Percentiles rank a stretch among this genome's conserved stretches.
These are phyloP conservation scores for Monosporascus cannonballus DNA, from an alignment of 2,329 filamentous ascomycete species.

Conservation along the genomic window DNA sequence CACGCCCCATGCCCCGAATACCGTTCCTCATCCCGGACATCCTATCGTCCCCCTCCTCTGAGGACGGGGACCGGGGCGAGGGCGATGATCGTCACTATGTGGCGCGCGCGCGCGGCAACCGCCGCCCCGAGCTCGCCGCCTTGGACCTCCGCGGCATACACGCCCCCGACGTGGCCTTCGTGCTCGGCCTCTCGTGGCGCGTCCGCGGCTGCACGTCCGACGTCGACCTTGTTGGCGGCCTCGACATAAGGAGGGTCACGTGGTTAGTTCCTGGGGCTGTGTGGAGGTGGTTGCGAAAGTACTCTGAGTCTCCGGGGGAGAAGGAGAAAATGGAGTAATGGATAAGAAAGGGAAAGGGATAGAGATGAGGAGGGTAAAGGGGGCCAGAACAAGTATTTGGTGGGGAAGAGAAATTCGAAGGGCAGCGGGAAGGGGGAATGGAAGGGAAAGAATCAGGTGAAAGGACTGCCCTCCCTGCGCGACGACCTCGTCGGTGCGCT, in stretches of 20 bases:
- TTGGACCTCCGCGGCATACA: not conserved
- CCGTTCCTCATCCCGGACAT: not conserved
- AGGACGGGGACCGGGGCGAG: not conserved
- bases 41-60: not conserved
- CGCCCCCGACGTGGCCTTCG: constrained; percentile 10
- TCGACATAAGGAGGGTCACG: constrained; percentile 9
- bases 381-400: not conserved
- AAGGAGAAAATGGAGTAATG: not conserved
- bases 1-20: not conserved
- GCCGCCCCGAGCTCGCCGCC: not conserved
- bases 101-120: not conserved
- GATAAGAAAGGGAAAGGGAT: too few relatives aligned
- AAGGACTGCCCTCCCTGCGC: not conserved
- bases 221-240: constrained; percentile 14
- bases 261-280: constrained; percentile 1
- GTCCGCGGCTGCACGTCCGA: constrained; percentile 9
- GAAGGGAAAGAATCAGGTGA: not conserved
- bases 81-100: not conserved
- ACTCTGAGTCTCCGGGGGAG: not conserved
- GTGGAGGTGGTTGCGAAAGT: not conserved
- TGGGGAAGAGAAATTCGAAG: not conserved
- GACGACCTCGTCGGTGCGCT: not conserved
- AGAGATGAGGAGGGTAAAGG: too few relatives aligned
- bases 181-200: constrained; percentile 15
- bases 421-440: not conserved